A percentile compares a stretch with the other conserved stretches of the same genome.
Conservation (phyloP, 208 protist species). For the Trypanosoma scelopori region DNA sequence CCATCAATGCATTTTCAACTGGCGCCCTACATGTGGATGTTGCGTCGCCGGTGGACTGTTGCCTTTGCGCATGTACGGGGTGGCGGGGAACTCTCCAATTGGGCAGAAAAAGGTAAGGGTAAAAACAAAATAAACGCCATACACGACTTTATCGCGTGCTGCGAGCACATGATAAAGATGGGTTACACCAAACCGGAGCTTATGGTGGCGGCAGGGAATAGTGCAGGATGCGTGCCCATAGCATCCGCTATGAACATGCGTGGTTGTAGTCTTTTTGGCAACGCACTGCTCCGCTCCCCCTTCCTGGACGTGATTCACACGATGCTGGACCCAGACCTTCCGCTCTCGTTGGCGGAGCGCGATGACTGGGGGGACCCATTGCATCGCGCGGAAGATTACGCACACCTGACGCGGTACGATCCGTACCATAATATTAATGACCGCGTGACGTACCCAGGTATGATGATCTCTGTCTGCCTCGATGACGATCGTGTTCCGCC, state of each 20-base stretch:
- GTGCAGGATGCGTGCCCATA: conserved; percentile 94
- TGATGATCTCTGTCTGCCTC: conserved; percentile 89
- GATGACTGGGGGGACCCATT: conserved; percentile 95
- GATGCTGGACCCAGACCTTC: conserved; percentile 90
- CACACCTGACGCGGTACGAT: conserved; percentile 73
- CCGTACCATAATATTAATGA: conserved; percentile 92
- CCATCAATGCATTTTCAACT: conserved; percentile 92
- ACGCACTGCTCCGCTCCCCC: conserved; percentile 83
- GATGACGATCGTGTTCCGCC: conserved; percentile 90
- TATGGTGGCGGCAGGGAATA: conserved; percentile 89
- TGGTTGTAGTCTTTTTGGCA: conserved; percentile 82
- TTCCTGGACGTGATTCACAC: conserved; percentile 95
- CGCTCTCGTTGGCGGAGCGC: conserved; percentile 90
- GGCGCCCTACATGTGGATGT: conserved; percentile 92
- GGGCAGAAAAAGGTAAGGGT: conserved; percentile 77
- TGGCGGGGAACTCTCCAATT: conserved; percentile 88
- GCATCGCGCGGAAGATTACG: conserved; percentile 65
- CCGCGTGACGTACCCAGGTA: conserved; percentile 86
- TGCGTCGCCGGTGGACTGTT: conserved; percentile 87
- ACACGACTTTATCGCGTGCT: conserved; percentile 92
- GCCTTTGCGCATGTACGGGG: conserved; percentile 93
- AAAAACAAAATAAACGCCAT: conserved; percentile 88
- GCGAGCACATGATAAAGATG: conserved; percentile 89
- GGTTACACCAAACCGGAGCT: conserved; percentile 85
- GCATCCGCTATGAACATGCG: conserved; percentile 92